Evolutionary conservation across 208 protist species (phyloP).

Genomic region (Wallacemonas sp.): DNA sequence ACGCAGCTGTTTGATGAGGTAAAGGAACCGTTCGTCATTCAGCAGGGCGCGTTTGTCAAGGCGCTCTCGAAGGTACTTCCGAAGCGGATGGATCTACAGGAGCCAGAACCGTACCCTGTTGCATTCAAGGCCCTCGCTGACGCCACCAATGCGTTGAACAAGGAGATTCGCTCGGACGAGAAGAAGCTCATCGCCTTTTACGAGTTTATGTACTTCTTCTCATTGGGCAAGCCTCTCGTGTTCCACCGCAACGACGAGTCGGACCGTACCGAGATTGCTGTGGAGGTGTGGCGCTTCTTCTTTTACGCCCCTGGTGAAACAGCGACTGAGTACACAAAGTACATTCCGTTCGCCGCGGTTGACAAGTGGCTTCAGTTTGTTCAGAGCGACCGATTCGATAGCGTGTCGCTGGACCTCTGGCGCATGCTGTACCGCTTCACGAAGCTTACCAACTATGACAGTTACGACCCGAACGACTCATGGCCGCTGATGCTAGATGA

Average conservation of each 20-base stretch:
- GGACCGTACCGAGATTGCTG: constrained; percentile 34
- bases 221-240: constrained; percentile 4
- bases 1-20: not conserved
- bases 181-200: constrained; percentile 46
- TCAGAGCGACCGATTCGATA: constrained; percentile 9
- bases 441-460: constrained; percentile 37
- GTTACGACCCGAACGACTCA: constrained; percentile 60
- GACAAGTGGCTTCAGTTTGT: constrained; percentile 66
- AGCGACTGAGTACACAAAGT: constrained; percentile 26
- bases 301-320: constrained; percentile 25
- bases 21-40: constrained; percentile 32
- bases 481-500: constrained; percentile 84
- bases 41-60: constrained; percentile 44
- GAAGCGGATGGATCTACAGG: not conserved
- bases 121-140: constrained; percentile 26
- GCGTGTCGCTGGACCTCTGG: constrained; percentile 68
- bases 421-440: constrained; percentile 68
- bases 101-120: constrained; percentile 19
- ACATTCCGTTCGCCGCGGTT: constrained; percentile 43
- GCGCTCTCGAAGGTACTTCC: constrained; percentile 14
- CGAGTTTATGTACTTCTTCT: constrained; percentile 61
- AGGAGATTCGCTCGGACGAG: constrained; percentile 15
- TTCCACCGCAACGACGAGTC: constrained; percentile 23
- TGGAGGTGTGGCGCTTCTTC: constrained; percentile 74
- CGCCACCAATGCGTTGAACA: constrained; percentile 23